Conservation (phyloP, 345 rosid species). For the Heritiera littoralis region DNA sequence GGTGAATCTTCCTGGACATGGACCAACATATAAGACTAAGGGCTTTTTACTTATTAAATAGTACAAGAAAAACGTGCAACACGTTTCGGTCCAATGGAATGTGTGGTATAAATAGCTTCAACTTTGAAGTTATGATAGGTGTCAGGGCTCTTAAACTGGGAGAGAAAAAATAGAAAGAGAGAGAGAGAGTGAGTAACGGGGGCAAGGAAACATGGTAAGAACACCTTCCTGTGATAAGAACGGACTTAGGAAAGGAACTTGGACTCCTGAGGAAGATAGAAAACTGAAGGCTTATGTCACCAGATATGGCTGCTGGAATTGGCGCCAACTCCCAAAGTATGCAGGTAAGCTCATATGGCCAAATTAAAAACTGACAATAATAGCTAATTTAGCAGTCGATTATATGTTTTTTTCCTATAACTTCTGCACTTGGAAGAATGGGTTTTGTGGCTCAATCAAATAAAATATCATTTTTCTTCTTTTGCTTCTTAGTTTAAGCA, state of each 20-base stretch:
- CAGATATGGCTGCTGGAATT: constrained; percentile 58
- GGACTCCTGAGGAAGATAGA: constrained; percentile 65
- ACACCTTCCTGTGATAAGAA: constrained; percentile 46
- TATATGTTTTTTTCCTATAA: not conserved
- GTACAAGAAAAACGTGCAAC: constrained; percentile 25
- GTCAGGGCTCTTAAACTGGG: not conserved
- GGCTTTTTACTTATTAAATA: not conserved
- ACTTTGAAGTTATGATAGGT: not conserved
- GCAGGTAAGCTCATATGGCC: constrained; percentile 42
- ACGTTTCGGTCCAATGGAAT: constrained; percentile 23
- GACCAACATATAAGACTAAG: not conserved
- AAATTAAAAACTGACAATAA: not conserved
- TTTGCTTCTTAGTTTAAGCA: not conserved
- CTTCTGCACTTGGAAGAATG: not conserved
- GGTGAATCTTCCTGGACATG: constrained; percentile 19
- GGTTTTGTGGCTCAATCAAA: not conserved
- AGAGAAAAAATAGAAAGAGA: not conserved
- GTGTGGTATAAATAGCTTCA: constrained; percentile 21
- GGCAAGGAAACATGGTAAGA: constrained; percentile 42
- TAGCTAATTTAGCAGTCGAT: not conserved
- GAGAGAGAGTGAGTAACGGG: not conserved
- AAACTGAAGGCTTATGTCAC: constrained; percentile 51
- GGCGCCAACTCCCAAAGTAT: constrained; percentile 61
- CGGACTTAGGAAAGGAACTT: constrained; percentile 56
- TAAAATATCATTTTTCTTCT: not conserved